Conservation (phyloP, 306 rosid genomes). For the Styphnolobium japonicum region DNA sequence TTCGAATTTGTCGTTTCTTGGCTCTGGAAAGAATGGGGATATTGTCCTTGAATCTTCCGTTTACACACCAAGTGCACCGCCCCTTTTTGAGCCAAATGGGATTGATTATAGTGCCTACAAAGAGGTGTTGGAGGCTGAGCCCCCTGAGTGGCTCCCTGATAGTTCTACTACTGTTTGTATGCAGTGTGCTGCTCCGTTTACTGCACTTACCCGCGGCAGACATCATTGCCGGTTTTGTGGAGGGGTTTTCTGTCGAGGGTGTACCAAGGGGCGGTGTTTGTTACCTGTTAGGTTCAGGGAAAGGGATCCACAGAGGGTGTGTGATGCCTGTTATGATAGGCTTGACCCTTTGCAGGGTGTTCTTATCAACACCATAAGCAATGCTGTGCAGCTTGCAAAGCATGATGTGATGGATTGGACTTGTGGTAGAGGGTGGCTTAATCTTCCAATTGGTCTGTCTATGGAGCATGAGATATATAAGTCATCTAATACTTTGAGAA, state of each 20-base stretch:
- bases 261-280: conserved; percentile 86
- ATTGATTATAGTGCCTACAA: conserved; percentile 66
- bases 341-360: conserved; percentile 91
- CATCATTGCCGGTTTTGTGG: conserved; percentile 99
- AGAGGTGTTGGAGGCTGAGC: conserved; percentile 90
- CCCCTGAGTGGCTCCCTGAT: conserved; percentile 98
- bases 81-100: conserved; percentile 64
- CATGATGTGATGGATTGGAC: conserved; percentile 99
- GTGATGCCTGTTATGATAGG: conserved; percentile 94
- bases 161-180: conserved; percentile 75
- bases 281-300: conserved; percentile 87
- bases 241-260: conserved; percentile 78
- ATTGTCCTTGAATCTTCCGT: conserved; percentile 60
- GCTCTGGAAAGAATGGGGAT: conserved; percentile 71
- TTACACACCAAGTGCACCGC: conserved; percentile 90
- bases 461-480: conserved; percentile 98
- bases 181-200: conserved; percentile 81
- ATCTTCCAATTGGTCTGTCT: conserved; percentile 83
- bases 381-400: conserved; percentile 82
- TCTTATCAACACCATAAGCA: conserved; percentile 83
- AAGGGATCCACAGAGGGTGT: conserved; percentile 95
- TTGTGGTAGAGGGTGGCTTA: conserved; percentile 89
- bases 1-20: conserved; percentile 67
- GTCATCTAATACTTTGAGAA: conserved; percentile 81
- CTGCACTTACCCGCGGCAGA: conserved; percentile 86